Evolutionary conservation across 371 early-diverging fungal species (phyloP), one percentile per base, ranked within the genome.

Genomic region (Chytridium lagenaria): DNA sequence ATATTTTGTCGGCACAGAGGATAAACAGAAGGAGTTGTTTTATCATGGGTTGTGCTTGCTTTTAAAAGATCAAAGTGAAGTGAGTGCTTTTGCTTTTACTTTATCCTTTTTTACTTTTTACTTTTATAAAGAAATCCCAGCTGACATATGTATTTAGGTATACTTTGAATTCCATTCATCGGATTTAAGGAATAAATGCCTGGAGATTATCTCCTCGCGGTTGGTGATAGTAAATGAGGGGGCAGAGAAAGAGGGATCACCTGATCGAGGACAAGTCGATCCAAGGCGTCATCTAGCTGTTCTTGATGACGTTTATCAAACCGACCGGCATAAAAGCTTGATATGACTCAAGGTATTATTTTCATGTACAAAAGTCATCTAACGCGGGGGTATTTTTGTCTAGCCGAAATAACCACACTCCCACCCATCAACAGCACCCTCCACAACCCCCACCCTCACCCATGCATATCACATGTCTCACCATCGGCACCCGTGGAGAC

Each of bases 401-500:
- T 23, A 31, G 63, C 33, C 34, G 63, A 61, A 36, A 12, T 61
- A 2, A 2, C 38, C 33, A 38, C 12, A 15, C 10, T 61, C 33
- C 63, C 63, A 2, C 63, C 63, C 15, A 52, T 52, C 5, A 52
- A 52, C 55, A 23, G 55, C 12, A 52, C n/a, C 26, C 68, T 40
- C 40, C 72, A 26, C 1, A 52, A 52, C 7, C 5, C 26, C 5
- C 55, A 23, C 23, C 79, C 81, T 19, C 78, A 79, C 82, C 90
- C 2, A 73, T 94, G 71, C 92, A 87, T 70, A 89, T 94, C 68
- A 93, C 93, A 0, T 90, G 90, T 68, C 77, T 93, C 44, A 93
- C 93, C 0, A 92, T 94, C 70, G 94, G 94, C n/a, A 91, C 92
- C 7, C 86, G 94, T 40, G 94, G 94, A 5, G 94, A 93, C 78